Conservation (phyloP, 352 stramenopile species). For the Phytophthora sansomeana region DNA sequence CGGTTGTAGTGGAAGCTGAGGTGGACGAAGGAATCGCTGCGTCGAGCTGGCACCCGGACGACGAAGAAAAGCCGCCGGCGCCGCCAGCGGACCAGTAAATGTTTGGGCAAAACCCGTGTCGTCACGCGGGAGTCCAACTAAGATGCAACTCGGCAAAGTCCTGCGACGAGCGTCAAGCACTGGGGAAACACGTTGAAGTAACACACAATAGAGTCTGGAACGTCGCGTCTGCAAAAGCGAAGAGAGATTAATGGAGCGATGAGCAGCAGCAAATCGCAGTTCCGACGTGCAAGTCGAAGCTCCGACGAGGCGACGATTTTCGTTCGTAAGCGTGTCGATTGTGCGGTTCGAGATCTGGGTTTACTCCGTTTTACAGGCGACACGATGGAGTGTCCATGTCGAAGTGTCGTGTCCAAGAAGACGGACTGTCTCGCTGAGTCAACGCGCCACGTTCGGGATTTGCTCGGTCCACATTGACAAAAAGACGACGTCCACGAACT, state of each 20-base stretch:
- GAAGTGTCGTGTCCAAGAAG: neutral
- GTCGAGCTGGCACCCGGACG: constrained; percentile 19
- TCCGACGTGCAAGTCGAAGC: constrained; percentile 27
- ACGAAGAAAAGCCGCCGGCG: constrained; percentile 35
- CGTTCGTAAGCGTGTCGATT: constrained; percentile 10
- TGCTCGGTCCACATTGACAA: constrained; percentile 19
- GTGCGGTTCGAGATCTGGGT: neutral
- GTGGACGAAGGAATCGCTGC: neutral
- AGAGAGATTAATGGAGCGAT: constrained; percentile 14
- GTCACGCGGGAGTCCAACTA: constrained; percentile 4
- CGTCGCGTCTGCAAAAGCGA: constrained; percentile 15
- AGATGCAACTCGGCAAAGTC: constrained; percentile 25
- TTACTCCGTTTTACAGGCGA: neutral
- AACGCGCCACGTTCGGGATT: constrained; percentile 4
- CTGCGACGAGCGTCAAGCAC: constrained; percentile 12
- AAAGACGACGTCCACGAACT: neutral
- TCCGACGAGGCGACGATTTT: constrained; percentile 14
- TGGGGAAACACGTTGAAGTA: constrained; percentile 28
- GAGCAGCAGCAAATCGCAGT: constrained; percentile 26
- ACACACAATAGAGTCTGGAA: constrained; percentile 29
- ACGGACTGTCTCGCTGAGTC: constrained; percentile 4
- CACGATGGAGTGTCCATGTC: neutral
- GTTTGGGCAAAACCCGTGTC: constrained; percentile 24
- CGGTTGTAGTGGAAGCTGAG: constrained; percentile 4
- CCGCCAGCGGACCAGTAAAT: constrained; percentile 24